These are phyloP conservation scores for Teratosphaeria pseudoeucalypti DNA, from an alignment of 2,329 filamentous ascomycete species.

Conservation along the genomic window DNA sequence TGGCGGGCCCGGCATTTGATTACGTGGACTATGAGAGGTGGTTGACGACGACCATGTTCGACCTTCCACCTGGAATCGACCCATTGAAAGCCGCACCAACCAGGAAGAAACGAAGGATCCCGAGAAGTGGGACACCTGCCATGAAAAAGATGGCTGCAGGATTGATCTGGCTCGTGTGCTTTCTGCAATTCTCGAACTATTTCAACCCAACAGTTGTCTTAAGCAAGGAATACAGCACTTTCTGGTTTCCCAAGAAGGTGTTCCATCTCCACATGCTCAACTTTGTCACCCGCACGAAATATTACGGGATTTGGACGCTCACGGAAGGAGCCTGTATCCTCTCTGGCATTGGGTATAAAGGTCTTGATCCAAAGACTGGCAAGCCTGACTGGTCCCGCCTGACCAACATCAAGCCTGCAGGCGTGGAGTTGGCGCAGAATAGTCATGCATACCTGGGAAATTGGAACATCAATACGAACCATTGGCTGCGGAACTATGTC, in stretches of 20 bases:
- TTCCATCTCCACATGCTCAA: slow-evolving; percentile 77
- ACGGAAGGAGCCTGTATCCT: slow-evolving; percentile 93
- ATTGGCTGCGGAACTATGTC: slow-evolving; percentile 91
- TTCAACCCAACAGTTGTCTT: slow-evolving; percentile 58
- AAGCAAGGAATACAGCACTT: slow-evolving; percentile 54
- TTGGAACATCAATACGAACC: slow-evolving; percentile 99
- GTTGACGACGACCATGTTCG: slow-evolving; percentile 92
- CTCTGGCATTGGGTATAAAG: slow-evolving; percentile 87
- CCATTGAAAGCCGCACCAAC: slow-evolving; percentile 76
- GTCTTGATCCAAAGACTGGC: slow-evolving; percentile 72
- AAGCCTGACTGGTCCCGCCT: slow-evolving; percentile 83
- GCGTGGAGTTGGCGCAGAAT: slow-evolving; percentile 84
- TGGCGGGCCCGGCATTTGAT: slow-evolving; percentile 88
- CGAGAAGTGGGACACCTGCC: slow-evolving; percentile 78
- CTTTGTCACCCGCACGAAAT: slow-evolving; percentile 75
- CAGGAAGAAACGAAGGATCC: slow-evolving; percentile 82
- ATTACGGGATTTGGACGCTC: slow-evolving; percentile 91
- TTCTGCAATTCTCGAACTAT: slow-evolving; percentile 59
- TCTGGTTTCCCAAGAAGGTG: slow-evolving; percentile 61
- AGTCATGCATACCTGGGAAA: slow-evolving; percentile 80
- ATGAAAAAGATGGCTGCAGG: slow-evolving; percentile 64
- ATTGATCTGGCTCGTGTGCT: slow-evolving; percentile 67
- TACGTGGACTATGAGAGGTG: slow-evolving; percentile 85
- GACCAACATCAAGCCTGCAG: slow-evolving; percentile 77
- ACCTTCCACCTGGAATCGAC: slow-evolving; percentile 69